Conservation (phyloP, 257 asterid genomes). For the Oldenlandia corymbosa region DNA sequence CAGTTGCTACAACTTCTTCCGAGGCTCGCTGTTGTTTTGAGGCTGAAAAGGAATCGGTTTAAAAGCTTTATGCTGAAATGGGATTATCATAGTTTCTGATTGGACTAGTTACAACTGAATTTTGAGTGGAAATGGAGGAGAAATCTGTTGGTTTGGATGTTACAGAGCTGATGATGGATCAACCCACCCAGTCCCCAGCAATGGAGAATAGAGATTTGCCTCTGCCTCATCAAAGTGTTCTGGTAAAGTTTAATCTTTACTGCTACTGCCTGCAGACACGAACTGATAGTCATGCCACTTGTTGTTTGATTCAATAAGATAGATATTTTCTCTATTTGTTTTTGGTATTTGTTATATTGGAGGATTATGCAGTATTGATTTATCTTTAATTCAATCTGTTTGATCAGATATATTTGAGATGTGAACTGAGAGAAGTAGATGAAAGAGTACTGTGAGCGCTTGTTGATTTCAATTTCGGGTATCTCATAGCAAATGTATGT, state of each 20-base stretch:
- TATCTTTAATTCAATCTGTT: not conserved
- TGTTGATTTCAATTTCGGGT: not conserved
- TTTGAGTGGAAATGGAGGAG: constrained; percentile 18
- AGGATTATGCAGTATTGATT: not conserved
- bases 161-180: constrained; percentile 13
- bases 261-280: not conserved
- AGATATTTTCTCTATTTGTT: not conserved
- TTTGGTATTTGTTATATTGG: not conserved
- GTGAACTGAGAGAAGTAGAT: not conserved
- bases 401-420: not conserved
- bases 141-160: constrained; percentile 9
- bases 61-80: not conserved
- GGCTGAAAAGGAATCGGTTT: not conserved
- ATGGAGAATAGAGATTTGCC: constrained; percentile 7
- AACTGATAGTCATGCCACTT: not conserved
- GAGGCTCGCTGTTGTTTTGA: not conserved
- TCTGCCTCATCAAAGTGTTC: constrained; percentile 5
- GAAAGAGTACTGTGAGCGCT: not conserved
- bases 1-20: not conserved
- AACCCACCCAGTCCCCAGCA: constrained; percentile 12
- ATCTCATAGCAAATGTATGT: not conserved
- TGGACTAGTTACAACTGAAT: not conserved
- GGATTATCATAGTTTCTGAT: not conserved
- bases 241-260: constrained; percentile 1
- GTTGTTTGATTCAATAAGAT: not conserved